phyloP scores from a whole-genome alignment of 495 filamentous ascomycete species.

The Trypethelium eluteriae region DNA sequence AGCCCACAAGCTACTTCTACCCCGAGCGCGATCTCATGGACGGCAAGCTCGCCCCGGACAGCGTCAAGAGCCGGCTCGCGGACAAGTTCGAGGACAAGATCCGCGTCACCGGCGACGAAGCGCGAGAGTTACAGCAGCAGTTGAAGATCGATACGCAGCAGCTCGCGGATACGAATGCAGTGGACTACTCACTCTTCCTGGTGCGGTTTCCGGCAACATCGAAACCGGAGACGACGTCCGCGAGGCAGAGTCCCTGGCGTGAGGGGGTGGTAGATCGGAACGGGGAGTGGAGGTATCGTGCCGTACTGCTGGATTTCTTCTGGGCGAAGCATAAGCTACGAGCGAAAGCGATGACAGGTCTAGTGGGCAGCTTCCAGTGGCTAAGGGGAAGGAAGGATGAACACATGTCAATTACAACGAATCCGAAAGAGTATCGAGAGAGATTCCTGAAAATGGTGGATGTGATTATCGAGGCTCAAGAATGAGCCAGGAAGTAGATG shows the following conservation, averaged over 20 bases:
- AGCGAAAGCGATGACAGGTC: conserved; percentile 52
- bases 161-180: conserved; percentile 50
- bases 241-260: conserved; percentile 43
- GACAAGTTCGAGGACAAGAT: conserved; percentile 62
- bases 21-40: conserved; percentile 61
- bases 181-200: conserved; percentile 64
- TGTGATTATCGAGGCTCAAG: conserved; percentile 42
- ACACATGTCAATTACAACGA: conserved; percentile 64
- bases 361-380: conserved; percentile 55
- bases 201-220: conserved; percentile 45
- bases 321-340: conserved; percentile 62
- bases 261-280: conserved; percentile 50
- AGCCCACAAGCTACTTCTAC: conserved; percentile 63
- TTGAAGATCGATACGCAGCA: conserved; percentile 54
- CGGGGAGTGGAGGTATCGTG: conserved; percentile 56
- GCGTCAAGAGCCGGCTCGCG: conserved; percentile 50
- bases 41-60: conserved; percentile 49
- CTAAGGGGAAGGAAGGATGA: conserved; percentile 43
- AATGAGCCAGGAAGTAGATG: neutral
- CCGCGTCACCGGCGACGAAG: conserved; percentile 43
- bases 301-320: conserved; percentile 60
- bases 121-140: conserved; percentile 43
- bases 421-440: conserved; percentile 54
- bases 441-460: conserved; percentile 58
- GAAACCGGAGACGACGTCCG: conserved; percentile 20